Conservation (phyloP, 1,284 basidiomycete species). For the Rhodotorula sp. region DNA sequence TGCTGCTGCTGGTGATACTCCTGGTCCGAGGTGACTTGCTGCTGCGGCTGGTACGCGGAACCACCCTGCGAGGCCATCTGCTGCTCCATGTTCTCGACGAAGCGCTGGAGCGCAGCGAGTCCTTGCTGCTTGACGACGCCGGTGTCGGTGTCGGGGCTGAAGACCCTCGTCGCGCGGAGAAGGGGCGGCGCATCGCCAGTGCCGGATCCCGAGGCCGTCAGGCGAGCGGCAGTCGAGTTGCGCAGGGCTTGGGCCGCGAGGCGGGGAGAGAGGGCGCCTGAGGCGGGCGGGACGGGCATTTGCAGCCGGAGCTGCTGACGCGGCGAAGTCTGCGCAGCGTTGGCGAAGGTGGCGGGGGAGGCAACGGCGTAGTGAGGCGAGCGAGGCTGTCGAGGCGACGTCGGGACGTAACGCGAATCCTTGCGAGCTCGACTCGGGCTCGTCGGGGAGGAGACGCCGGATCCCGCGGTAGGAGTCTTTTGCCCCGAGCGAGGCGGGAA, state of each 20-base stretch:
- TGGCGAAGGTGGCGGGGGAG: background rate
- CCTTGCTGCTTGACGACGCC: constrained; percentile 43
- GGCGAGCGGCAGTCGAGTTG: constrained; percentile 37
- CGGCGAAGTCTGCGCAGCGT: constrained; percentile 2
- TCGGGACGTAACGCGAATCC: constrained; percentile 34
- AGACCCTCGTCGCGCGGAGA: constrained; percentile 42
- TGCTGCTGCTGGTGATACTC: background rate
- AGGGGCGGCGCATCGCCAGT: constrained; percentile 32
- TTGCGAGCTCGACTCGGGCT: constrained; percentile 20
- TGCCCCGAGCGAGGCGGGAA: background rate
- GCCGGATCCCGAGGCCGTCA: constrained; percentile 28
- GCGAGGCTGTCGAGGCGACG: constrained; percentile 30
- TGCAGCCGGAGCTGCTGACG: constrained; percentile 9
- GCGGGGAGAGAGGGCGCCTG: constrained; percentile 19
- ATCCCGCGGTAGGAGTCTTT: background rate
- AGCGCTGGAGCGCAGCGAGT: constrained; percentile 43
- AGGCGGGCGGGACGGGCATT: constrained; percentile 4
- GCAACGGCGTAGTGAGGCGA: constrained; percentile 6
- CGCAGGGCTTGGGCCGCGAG: constrained; percentile 34
- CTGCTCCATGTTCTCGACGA: constrained; percentile 42
- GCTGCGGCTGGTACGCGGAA: background rate
- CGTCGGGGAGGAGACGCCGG: background rate
- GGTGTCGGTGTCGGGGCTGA: constrained; percentile 44
- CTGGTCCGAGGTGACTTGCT: background rate
- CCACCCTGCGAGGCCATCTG: background rate